Percentiles rank a stretch among this genome's conserved stretches.
These are phyloP conservation scores for Paspalum vaginatum DNA, from an alignment of 176 grass and related monocot species.

Conservation along the genomic window DNA sequence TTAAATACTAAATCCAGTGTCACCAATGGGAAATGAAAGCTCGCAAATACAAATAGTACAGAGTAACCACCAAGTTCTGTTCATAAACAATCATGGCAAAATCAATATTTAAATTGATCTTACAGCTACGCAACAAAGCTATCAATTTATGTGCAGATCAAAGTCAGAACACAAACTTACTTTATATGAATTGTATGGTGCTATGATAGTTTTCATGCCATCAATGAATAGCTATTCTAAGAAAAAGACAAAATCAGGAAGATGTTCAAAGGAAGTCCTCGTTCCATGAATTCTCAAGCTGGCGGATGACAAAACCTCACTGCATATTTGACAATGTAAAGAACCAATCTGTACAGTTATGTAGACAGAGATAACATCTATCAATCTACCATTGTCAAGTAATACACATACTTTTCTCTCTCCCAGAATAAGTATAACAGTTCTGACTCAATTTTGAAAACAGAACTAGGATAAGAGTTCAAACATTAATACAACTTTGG, in stretches of 20 bases:
- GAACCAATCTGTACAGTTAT: neutral
- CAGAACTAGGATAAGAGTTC: neutral
- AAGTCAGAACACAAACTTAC: conserved; percentile 3
- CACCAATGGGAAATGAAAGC: conserved; percentile 20
- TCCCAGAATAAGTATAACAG: neutral
- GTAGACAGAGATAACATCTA: neutral
- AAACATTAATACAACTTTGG: neutral
- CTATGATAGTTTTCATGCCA: neutral
- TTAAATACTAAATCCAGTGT: conserved; percentile 11
- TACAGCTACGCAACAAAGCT: conserved; percentile 6
- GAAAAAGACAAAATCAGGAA: conserved; percentile 10
- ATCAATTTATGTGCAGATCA: neutral
- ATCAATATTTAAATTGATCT: neutral
- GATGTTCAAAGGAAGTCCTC: neutral
- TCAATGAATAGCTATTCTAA: neutral
- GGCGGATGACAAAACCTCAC: conserved; percentile 7
- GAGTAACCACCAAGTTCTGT: conserved; percentile 1
- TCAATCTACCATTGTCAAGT: conserved; percentile 1
- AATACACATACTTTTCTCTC: neutral
- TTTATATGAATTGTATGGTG: neutral
- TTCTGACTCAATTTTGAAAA: conserved; percentile 19
- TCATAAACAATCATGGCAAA: neutral
- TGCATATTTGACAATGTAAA: conserved; percentile 8
- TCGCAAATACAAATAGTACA: conserved; percentile 23
- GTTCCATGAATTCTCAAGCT: neutral